phyloP scores from a whole-genome alignment of 2,329 filamentous ascomycete species.

The Phaeosphaeriaceae sp. region DNA sequence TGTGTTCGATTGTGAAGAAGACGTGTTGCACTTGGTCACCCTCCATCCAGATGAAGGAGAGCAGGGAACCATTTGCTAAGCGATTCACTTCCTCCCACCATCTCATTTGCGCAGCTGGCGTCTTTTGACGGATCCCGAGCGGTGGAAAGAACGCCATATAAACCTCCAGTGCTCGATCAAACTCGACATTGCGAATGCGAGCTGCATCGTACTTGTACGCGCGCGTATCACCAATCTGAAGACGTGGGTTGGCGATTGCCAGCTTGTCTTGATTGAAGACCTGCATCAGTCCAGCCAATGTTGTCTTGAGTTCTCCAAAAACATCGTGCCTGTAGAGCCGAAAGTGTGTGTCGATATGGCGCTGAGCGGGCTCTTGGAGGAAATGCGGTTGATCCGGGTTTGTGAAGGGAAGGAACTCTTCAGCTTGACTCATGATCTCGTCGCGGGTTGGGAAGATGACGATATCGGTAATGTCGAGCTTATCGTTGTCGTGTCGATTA shows the following conservation, averaged over 20 bases:
- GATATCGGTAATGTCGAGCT: slow-evolving; percentile 39
- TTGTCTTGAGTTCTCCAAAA: slow-evolving; percentile 39
- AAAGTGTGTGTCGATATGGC: slow-evolving; percentile 46
- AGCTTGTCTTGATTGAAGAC: slow-evolving; percentile 10
- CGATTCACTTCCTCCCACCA: slow-evolving; percentile 43
- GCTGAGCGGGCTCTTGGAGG: slow-evolving; percentile 26
- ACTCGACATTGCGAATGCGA: slow-evolving; percentile 22
- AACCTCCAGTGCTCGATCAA: slow-evolving; percentile 27
- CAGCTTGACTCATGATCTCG: slow-evolving; percentile 48
- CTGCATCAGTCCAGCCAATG: slow-evolving; percentile 29
- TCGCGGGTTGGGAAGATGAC: slow-evolving; percentile 40
- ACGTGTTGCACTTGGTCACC: slow-evolving; percentile 30
- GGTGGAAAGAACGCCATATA: slow-evolving; percentile 34
- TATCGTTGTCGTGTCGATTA: slow-evolving; percentile 44
- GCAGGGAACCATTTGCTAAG: slow-evolving; percentile 31
- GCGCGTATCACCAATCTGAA: slow-evolving; percentile 27
- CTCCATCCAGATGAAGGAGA: slow-evolving; percentile 33
- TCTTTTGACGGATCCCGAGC: slow-evolving; percentile 14
- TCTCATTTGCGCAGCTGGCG: slow-evolving; percentile 11
- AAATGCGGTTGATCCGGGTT: slow-evolving; percentile 39
- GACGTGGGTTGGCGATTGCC: slow-evolving; percentile 11
- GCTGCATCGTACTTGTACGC: slow-evolving; percentile 28
- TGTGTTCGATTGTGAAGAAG: slow-evolving; percentile 33
- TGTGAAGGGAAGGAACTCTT: slow-evolving; percentile 45
- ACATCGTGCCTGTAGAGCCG: slow-evolving; percentile 43